Conservation (phyloP, 2,329 filamentous ascomycete species). For the Ophiostoma pallidulum region DNA sequence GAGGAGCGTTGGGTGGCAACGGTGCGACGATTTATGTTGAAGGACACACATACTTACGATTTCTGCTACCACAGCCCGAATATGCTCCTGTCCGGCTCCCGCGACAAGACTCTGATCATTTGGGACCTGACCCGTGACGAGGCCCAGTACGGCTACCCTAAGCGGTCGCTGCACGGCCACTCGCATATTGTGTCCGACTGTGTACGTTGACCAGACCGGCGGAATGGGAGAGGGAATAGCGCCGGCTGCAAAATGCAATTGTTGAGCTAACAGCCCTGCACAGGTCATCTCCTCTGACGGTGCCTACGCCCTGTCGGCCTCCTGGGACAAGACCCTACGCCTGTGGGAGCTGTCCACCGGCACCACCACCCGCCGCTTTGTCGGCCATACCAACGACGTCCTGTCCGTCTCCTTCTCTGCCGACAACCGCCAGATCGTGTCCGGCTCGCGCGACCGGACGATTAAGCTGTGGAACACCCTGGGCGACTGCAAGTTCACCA, state of each 20-base stretch:
- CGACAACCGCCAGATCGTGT: constrained; percentile 99
- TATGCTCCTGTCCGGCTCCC: constrained; percentile 96
- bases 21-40: too few relatives aligned
- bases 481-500: constrained; percentile 99
- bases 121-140: constrained; percentile 99
- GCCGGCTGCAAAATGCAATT: too few relatives aligned
- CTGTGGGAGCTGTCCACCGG: constrained; percentile 98
- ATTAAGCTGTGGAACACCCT: constrained; percentile 99
- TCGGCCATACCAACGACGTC: constrained; percentile 98
- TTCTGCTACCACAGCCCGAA: constrained; percentile 61
- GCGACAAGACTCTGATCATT: constrained; percentile 99
- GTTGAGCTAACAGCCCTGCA: neutral
- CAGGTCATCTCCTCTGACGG: constrained; percentile 99
- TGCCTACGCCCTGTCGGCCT: constrained; percentile 96
- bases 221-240: neutral
- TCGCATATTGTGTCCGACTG: constrained; percentile 99
- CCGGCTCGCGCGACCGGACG: constrained; percentile 92
- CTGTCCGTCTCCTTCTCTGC: constrained; percentile 99
- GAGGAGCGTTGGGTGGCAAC: too few relatives aligned
- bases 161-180: constrained; percentile 97
- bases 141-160: constrained; percentile 95
- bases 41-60: constrained; percentile 18
- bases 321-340: constrained; percentile 99
- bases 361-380: constrained; percentile 94
- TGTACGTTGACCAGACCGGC: constrained; percentile 51